Evolutionary conservation across 495 filamentous ascomycete species (phyloP).

Genomic region (Monascus purpureus): DNA sequence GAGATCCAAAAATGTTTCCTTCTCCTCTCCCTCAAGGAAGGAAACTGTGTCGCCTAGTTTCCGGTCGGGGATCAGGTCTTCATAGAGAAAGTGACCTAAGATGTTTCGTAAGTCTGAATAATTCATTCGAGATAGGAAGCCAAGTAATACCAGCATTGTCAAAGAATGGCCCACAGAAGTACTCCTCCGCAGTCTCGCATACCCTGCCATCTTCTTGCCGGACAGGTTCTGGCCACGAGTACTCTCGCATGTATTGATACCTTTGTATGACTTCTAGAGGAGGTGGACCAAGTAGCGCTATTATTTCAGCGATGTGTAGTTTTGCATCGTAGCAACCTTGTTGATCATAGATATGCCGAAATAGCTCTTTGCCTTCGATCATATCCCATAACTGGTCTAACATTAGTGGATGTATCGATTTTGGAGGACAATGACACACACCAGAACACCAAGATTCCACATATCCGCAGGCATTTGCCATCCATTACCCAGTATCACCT

Average conservation of each 20-base stretch:
- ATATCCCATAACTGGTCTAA: constrained; percentile 35
- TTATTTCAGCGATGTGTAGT: constrained; percentile 31
- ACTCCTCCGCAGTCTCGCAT: constrained; percentile 21
- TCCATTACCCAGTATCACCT: constrained; percentile 29
- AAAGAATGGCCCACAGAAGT: constrained; percentile 27
- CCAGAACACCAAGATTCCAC: constrained; percentile 36
- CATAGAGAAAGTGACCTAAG: constrained; percentile 21
- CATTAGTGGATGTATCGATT: constrained; percentile 14
- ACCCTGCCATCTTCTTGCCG: constrained; percentile 19
- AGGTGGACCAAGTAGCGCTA: constrained; percentile 32
- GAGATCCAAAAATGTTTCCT: constrained; percentile 26
- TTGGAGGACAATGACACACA: constrained; percentile 14
- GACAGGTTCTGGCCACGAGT: constrained; percentile 19
- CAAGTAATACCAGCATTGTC: constrained; percentile 18
- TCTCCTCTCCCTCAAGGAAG: constrained; percentile 24
- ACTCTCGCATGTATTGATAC: constrained; percentile 24
- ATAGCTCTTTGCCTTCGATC: constrained; percentile 33
- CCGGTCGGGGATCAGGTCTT: constrained; percentile 19
- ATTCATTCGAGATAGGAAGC: constrained; percentile 10
- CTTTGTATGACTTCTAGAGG: constrained; percentile 26
- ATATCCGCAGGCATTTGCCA: constrained; percentile 31
- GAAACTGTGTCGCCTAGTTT: constrained; percentile 17
- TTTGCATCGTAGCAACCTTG: constrained; percentile 19
- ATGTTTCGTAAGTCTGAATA: constrained; percentile 17
- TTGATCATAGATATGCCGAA: constrained; percentile 20